Evolutionary conservation across 2,329 filamentous ascomycete species (phyloP).

Genomic region (Paraphoma chrysanthemicola): DNA sequence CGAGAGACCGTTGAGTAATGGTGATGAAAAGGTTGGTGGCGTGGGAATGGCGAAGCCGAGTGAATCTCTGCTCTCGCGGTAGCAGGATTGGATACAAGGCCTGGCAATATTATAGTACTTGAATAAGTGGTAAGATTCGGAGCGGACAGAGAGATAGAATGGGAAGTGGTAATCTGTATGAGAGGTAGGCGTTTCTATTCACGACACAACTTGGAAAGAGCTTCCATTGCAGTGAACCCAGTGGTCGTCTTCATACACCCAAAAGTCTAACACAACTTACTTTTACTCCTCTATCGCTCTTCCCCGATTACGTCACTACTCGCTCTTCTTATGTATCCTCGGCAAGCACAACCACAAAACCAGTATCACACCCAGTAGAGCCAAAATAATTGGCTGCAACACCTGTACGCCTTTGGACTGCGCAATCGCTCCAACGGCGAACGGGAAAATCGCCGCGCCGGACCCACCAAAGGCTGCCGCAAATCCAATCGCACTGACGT

Average conservation of each 20-base stretch:
- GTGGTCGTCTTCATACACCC: too few relatives aligned
- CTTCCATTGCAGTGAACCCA: too few relatives aligned
- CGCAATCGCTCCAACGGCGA: constrained; percentile 71
- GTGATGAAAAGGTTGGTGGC: neutral
- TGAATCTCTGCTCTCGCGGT: neutral
- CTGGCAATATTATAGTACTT: too few relatives aligned
- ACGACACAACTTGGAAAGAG: too few relatives aligned
- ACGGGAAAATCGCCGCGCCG: constrained; percentile 73
- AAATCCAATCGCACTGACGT: constrained; percentile 83
- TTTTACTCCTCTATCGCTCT: neutral
- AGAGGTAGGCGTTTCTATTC: too few relatives aligned
- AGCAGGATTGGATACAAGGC: neutral
- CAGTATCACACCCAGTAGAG: constrained; percentile 59
- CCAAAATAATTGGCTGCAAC: constrained; percentile 66
- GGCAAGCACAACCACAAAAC: constrained; percentile 60
- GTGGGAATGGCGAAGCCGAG: neutral
- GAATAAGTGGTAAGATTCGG: too few relatives aligned
- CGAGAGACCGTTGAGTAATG: neutral
- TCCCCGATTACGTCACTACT: constrained; percentile 19
- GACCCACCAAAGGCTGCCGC: constrained; percentile 77
- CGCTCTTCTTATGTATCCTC: constrained; percentile 53
- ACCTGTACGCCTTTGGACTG: constrained; percentile 66
- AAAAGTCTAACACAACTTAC: too few relatives aligned
- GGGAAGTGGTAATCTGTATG: too few relatives aligned
- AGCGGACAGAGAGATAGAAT: too few relatives aligned